Evolutionary conservation across 2,329 filamentous ascomycete species (phyloP), one percentile per base, ranked within the genome.

Genomic region (Penicillium sclerotiorum): DNA sequence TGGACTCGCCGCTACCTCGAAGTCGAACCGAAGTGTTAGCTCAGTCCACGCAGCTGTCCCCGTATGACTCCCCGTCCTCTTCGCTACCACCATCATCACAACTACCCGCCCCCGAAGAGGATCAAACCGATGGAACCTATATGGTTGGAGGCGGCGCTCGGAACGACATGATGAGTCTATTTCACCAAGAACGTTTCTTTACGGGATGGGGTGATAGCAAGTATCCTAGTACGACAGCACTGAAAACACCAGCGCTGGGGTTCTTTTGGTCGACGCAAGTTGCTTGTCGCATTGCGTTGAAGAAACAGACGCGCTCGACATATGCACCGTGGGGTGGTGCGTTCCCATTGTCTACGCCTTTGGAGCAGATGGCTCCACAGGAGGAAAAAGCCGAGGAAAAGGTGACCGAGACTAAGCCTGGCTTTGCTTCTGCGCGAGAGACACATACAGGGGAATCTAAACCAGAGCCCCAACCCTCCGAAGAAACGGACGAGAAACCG

Each of bases 141-240:
- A 27, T 72, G 66, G 37, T 80, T 65, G 39, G 70, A 63, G 52
- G 71, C 32, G 61, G 68, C 2, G 61, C 61, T 13, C 66, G 68
- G 15, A 68, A 66, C 35, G 78, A 83, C 11, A 83, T 86, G 0
- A 77, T 96, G 30, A 81, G 83, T 25, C 81, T 96, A 8, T 87
- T 95, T 61, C 89, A 96, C 70, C 93, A 97, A 71, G 90, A 96
- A 69, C 83, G 89, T 36, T 96, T 92, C 83, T 95, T 96, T 73
- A 95, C 92, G 4, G 92, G 94, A 56, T 96, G 94, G 93, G 91
- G 93, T 18, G 89, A 95, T 68, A 79, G 85, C 48, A 74, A 17
- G 7, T 53, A 57, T 13, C 55, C 51, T 21, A 46, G 60, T 1
- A 51, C 49, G 11, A 49, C 49, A 5, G 49, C 66, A 2, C 57